Percentiles rank a stretch among this genome's conserved stretches.
Conservation (phyloP, 352 stramenopile species). For the Phytophthora tubulina region DNA sequence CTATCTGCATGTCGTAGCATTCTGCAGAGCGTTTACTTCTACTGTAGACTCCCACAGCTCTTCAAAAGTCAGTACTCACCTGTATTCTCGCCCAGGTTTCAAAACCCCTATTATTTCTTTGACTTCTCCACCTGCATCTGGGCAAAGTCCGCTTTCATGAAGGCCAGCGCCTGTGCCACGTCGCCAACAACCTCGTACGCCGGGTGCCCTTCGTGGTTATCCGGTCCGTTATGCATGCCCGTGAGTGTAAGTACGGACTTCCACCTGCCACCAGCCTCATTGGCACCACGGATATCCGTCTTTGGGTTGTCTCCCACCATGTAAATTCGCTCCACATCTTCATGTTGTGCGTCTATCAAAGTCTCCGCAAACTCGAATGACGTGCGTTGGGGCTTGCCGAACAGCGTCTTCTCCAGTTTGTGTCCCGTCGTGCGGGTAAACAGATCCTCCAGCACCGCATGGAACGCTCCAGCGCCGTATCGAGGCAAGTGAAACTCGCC, state of each 20-base stretch:
- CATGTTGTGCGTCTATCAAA: slow-evolving; percentile 78
- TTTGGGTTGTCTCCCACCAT: slow-evolving; percentile 90
- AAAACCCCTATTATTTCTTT: too few species aligned
- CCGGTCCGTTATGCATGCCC: slow-evolving; percentile 79
- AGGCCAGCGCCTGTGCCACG: slow-evolving; percentile 70
- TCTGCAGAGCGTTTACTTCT: too few species aligned
- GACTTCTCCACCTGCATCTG: slow-evolving; percentile 35
- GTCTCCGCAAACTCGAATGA: slow-evolving; percentile 84
- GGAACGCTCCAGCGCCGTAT: slow-evolving; percentile 85
- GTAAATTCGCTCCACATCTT: slow-evolving; percentile 78
- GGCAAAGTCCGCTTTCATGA: slow-evolving; percentile 83
- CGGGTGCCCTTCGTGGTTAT: slow-evolving; percentile 70
- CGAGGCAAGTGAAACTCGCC: slow-evolving; percentile 86
- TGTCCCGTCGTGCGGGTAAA: slow-evolving; percentile 86
- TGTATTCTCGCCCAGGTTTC: too few species aligned
- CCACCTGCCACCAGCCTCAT: slow-evolving; percentile 77
- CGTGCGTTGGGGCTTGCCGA: slow-evolving; percentile 80
- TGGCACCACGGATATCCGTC: slow-evolving; percentile 87
- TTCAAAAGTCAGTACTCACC: too few species aligned
- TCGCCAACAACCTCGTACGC: slow-evolving; percentile 83
- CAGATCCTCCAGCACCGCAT: slow-evolving; percentile 80
- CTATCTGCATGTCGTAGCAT: too few species aligned
- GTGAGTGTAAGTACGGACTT: slow-evolving; percentile 88
- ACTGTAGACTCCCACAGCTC: too few species aligned
- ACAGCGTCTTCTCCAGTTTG: slow-evolving; percentile 76